These are phyloP conservation scores for Cladobotryum protrusum DNA, from an alignment of 2,329 filamentous ascomycete species.

Conservation along the genomic window DNA sequence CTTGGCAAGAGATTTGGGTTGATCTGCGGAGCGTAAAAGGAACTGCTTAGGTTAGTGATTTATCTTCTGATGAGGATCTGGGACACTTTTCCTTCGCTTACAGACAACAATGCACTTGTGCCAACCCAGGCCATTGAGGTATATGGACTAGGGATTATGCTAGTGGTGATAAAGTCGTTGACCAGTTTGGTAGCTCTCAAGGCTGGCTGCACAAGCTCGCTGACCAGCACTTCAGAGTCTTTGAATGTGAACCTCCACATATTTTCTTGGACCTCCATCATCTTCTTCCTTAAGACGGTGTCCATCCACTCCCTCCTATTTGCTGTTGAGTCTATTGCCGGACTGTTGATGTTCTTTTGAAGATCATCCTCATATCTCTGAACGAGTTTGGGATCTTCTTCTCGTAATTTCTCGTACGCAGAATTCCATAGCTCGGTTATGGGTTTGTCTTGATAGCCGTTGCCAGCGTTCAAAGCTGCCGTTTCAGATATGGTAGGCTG, in stretches of 20 bases:
- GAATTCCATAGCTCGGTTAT: constrained; percentile 2
- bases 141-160: too few species aligned
- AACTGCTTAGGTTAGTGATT: background rate
- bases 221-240: background rate
- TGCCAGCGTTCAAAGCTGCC: background rate
- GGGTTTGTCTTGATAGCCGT: background rate
- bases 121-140: too few species aligned
- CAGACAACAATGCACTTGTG: too few species aligned
- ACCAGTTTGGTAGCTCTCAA: too few species aligned
- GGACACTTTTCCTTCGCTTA: too few species aligned
- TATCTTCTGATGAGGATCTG: too few species aligned
- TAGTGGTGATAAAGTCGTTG: too few species aligned
- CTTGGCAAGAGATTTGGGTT: background rate
- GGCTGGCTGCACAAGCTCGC: background rate
- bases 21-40: background rate
- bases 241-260: background rate
- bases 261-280: background rate
- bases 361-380: background rate
- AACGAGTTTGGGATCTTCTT: background rate
- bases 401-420: constrained; percentile 1
- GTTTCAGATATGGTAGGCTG: too few species aligned
- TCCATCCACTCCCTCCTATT: background rate
- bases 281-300: background rate
- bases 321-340: background rate
- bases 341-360: too few species aligned